Conservation (phyloP, 2,329 filamentous ascomycete species). For the Aspergillus ruber region DNA sequence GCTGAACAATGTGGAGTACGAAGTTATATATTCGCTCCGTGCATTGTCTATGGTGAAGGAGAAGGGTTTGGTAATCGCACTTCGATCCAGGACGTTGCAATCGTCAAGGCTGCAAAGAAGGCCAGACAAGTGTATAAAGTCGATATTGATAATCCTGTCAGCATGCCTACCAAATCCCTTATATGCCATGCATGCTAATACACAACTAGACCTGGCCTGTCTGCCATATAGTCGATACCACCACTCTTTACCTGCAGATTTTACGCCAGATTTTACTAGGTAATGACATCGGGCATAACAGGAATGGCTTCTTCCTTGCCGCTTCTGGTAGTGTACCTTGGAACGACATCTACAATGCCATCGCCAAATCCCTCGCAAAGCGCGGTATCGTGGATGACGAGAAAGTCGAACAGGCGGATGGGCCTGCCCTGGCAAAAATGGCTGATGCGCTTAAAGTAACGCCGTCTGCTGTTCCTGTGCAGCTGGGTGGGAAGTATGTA, state of each 20-base stretch:
- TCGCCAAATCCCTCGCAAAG: constrained; percentile 39
- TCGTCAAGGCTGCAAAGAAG: constrained; percentile 42
- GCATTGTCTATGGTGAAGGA: constrained; percentile 48
- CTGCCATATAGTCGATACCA: constrained; percentile 46
- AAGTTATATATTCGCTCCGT: constrained; percentile 50
- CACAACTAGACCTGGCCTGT: constrained; percentile 47
- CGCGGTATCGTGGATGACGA: constrained; percentile 35
- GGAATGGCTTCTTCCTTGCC: constrained; percentile 47
- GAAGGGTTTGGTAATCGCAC: constrained; percentile 47
- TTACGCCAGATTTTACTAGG: constrained; percentile 40
- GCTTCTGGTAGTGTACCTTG: constrained; percentile 45
- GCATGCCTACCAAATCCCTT: constrained; percentile 5
- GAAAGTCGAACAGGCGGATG: constrained; percentile 31
- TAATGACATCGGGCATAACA: constrained; percentile 33
- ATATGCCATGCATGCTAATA: not conserved
- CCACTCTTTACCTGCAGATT: constrained; percentile 41
- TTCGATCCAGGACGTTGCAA: constrained; percentile 47
- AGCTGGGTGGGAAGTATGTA: constrained; percentile 41
- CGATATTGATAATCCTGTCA: constrained; percentile 33
- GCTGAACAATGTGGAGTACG: constrained; percentile 39
- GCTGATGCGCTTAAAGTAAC: constrained; percentile 31
- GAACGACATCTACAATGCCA: constrained; percentile 45
- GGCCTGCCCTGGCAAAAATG: constrained; percentile 35
- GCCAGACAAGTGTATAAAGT: constrained; percentile 38
- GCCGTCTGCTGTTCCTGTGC: constrained; percentile 32